Conservation (phyloP, 139 green algal species). For the Spirogloea muscicola region DNA sequence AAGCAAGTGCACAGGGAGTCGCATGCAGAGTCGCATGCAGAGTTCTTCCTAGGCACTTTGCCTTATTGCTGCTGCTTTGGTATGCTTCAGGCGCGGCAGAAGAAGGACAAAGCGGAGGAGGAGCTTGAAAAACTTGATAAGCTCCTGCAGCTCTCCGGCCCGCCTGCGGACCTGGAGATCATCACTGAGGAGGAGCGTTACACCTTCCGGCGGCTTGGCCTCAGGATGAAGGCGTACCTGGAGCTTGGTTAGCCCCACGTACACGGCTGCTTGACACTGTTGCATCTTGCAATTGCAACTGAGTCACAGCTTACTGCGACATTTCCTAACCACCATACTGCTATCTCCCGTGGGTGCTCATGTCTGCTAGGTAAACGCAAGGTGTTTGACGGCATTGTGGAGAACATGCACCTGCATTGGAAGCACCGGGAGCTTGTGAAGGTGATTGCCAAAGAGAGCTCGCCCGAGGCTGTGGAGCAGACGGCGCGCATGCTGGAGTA, state of each 20-base stretch:
- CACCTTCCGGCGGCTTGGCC: constrained; percentile 28
- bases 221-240: constrained; percentile 44
- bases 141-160: constrained; percentile 6
- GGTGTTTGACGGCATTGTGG: constrained; percentile 39
- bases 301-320: too few species aligned
- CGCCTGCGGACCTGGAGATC: constrained; percentile 29
- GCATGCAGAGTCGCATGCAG: too few species aligned
- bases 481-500: constrained; percentile 27
- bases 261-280: too few species aligned
- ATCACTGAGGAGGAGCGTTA: constrained; percentile 45
- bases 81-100: constrained; percentile 13
- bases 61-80: not conserved
- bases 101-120: constrained; percentile 22
- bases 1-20: too few species aligned
- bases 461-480: not conserved
- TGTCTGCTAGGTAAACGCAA: constrained; percentile 37
- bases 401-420: constrained; percentile 50
- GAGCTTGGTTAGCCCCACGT: constrained; percentile 32
- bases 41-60: not conserved
- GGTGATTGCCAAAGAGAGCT: constrained; percentile 35
- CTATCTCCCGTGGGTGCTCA: too few species aligned
- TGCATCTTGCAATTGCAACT: not conserved
- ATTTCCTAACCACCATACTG: too few species aligned
- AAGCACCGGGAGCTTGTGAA: constrained; percentile 43
- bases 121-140: constrained; percentile 27